phyloP scores from a whole-genome alignment of 208 protist species.

The Acanthamoeba castellanii region DNA sequence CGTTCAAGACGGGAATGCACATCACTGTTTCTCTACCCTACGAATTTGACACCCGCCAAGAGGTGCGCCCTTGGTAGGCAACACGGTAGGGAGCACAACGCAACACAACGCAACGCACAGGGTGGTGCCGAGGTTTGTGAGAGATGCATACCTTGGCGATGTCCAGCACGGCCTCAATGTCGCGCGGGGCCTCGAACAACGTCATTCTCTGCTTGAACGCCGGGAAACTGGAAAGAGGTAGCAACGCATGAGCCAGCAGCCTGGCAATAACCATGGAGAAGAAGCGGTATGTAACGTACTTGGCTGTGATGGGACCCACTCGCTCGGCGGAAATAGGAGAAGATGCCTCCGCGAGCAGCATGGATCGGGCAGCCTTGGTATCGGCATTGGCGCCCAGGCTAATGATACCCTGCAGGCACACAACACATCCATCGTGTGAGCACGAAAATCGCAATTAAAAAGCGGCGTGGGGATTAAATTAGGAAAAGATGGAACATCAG shows the following conservation, averaged over 20 bases:
- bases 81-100: background rate
- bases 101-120: background rate
- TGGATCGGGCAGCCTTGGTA: background rate
- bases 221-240: conserved; percentile 24
- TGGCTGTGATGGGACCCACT: conserved; percentile 55
- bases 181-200: conserved; percentile 30
- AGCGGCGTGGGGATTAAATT: background rate
- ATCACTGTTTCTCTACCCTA: background rate
- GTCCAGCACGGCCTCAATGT: conserved; percentile 64
- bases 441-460: background rate
- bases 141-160: conserved; percentile 31
- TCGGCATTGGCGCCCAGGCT: conserved; percentile 23
- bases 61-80: background rate
- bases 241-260: background rate
- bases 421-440: background rate
- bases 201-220: conserved; percentile 75
- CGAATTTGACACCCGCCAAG: conserved; percentile 29
- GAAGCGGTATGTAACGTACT: background rate
- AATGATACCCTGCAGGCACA: background rate
- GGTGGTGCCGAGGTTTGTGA: no score
- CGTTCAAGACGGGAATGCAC: background rate
- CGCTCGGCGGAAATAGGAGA: background rate
- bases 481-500: background rate
- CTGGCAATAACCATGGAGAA: background rate
- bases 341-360: background rate